phyloP scores from a whole-genome alignment of 306 rosid genomes.

The Erythrophleum fordii region DNA sequence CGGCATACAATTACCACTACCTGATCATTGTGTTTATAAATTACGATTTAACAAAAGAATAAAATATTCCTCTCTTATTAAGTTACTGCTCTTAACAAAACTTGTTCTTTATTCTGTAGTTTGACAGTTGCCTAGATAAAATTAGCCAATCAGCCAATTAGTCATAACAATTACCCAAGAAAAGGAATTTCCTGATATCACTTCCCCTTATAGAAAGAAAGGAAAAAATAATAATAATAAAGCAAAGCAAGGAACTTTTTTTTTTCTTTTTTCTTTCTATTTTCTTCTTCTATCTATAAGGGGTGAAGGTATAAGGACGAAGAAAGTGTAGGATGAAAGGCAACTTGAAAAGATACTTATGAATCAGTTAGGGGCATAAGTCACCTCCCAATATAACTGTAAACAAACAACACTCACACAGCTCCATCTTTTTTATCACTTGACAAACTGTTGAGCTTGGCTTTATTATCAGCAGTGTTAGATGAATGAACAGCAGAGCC shows the following conservation, averaged over 20 bases:
- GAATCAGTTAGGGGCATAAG: neutral
- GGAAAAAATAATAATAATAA: neutral
- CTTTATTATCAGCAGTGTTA: slow-evolving; percentile 77
- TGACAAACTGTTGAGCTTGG: slow-evolving; percentile 57
- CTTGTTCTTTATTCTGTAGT: neutral
- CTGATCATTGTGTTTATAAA: neutral
- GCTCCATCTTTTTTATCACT: slow-evolving; percentile 40
- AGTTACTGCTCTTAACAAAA: neutral
- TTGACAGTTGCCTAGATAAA: neutral
- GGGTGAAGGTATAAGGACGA: neutral
- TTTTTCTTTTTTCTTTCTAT: neutral
- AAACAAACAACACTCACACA: slow-evolving; percentile 52
- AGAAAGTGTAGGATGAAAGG: neutral
- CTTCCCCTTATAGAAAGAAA: neutral
- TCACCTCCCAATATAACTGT: neutral
- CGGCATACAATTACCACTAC: neutral
- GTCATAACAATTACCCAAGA: neutral
- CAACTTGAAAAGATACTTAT: neutral
- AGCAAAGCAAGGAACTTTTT: neutral
- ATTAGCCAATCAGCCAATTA: neutral
- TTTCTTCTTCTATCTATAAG: neutral
- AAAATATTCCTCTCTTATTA: neutral
- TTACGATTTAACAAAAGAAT: neutral
- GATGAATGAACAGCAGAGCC: slow-evolving; percentile 90
- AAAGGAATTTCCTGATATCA: neutral